Conservation (phyloP, 1,139 yeast species). For the Candida gigantensis region DNA sequence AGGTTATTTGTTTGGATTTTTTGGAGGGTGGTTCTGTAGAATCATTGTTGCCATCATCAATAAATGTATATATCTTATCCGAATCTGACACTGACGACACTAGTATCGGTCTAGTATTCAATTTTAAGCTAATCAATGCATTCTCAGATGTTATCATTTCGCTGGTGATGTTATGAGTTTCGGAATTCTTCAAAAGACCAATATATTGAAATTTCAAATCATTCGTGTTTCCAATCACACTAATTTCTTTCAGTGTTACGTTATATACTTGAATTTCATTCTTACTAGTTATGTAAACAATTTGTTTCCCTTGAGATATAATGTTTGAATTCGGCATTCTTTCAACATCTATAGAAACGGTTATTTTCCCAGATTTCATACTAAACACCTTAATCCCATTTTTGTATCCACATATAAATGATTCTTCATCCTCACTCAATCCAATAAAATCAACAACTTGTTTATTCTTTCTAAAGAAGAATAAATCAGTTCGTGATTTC, state of each 20-base stretch:
- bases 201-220: background rate
- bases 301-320: constrained; percentile 7
- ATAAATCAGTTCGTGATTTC: constrained; percentile 46
- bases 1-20: too few relatives aligned
- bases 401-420: constrained; percentile 3
- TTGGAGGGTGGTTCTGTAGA: constrained; percentile 12
- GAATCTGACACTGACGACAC: constrained; percentile 27
- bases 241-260: background rate
- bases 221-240: background rate
- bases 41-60: constrained; percentile 12
- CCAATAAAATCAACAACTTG: constrained; percentile 2
- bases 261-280: background rate
- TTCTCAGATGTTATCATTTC: constrained; percentile 41
- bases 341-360: constrained; percentile 5
- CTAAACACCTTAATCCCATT: background rate
- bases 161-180: constrained; percentile 14
- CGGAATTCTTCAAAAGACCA: background rate
- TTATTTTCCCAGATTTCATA: constrained; percentile 5
- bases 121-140: constrained; percentile 33
- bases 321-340: constrained; percentile 5
- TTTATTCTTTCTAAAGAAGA: constrained; percentile 30
- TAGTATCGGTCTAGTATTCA: constrained; percentile 31
- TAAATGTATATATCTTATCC: constrained; percentile 28
- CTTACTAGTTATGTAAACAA: constrained; percentile 9
- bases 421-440: constrained; percentile 1